Evolutionary conservation across 257 asterid genomes (phyloP).

Genomic region (Rhazya stricta): DNA sequence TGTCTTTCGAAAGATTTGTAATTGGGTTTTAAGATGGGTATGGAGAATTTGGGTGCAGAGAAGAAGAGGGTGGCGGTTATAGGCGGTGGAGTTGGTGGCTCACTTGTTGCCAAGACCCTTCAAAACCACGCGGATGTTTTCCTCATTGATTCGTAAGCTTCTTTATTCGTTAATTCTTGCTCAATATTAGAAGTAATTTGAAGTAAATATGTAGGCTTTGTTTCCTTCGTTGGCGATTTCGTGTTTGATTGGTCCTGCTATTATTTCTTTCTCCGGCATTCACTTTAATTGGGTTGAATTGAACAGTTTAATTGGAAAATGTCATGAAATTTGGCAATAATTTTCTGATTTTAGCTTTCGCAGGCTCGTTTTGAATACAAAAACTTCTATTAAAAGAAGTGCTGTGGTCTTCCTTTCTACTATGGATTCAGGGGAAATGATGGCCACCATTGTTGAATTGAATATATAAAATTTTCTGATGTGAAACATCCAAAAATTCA

Average conservation of each 20-base stretch:
- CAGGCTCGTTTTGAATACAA: not conserved
- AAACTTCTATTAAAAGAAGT: no score
- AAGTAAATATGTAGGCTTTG: not conserved
- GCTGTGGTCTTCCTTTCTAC: not conserved
- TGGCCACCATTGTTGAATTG: not conserved
- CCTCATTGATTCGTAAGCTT: slow-evolving; percentile 70
- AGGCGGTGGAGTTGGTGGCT: slow-evolving; percentile 86
- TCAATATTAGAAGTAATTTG: not conserved
- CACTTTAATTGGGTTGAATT: not conserved
- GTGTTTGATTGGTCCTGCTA: not conserved
- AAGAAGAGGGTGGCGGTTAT: slow-evolving; percentile 66
- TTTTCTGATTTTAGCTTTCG: not conserved
- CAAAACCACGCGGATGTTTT: slow-evolving; percentile 49
- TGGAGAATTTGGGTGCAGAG: slow-evolving; percentile 30
- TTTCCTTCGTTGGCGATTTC: not conserved
- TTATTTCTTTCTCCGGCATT: not conserved
- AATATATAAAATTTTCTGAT: not conserved
- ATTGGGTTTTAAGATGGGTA: not conserved
- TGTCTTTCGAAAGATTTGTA: slow-evolving; percentile 1
- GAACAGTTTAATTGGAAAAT: not conserved
- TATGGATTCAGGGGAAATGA: not conserved
- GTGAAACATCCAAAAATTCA: not conserved
- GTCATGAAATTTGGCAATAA: not conserved
- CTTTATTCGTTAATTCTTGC: not conserved
- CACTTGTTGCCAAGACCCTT: slow-evolving; percentile 59